Evolutionary conservation across 306 rosid genomes (phyloP).

Genomic region (Chamaecrista fasciculata): DNA sequence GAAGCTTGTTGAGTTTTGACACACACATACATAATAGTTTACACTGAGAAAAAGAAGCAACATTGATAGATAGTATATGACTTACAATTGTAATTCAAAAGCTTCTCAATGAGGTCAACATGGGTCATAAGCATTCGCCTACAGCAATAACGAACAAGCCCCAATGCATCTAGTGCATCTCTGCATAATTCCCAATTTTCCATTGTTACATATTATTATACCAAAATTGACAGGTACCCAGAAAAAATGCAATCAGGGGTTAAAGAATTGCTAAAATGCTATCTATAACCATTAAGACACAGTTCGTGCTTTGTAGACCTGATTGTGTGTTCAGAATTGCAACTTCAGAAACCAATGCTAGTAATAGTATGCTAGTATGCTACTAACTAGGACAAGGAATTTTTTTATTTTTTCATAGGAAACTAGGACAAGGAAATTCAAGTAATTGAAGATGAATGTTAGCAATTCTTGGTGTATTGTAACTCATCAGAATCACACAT

Average conservation of each 20-base stretch:
- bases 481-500: not conserved
- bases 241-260: not conserved
- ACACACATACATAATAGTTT: not conserved
- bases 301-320: too few relatives aligned
- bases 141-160: conserved; percentile 89
- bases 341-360: too few relatives aligned
- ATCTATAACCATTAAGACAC: not conserved
- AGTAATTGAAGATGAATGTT: too few relatives aligned
- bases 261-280: not conserved
- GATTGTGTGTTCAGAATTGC: not conserved
- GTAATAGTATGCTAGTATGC: too few relatives aligned
- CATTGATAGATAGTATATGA: too few relatives aligned
- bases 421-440: too few relatives aligned
- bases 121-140: conserved; percentile 98
- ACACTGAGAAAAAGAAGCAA: too few relatives aligned
- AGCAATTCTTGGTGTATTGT: too few relatives aligned
- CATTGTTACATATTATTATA: conserved; percentile 26
- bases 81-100: conserved; percentile 87
- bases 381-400: too few relatives aligned
- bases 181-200: too few relatives aligned
- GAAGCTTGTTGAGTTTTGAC: not conserved
- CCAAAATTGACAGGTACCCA: not conserved
- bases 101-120: conserved; percentile 96
- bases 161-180: conserved; percentile 91
- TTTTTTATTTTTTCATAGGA: too few relatives aligned